Percentiles rank a stretch among this genome's conserved stretches.
Conservation (phyloP, 1,139 yeast species). For the Magnusiomyces suaveolens region DNA sequence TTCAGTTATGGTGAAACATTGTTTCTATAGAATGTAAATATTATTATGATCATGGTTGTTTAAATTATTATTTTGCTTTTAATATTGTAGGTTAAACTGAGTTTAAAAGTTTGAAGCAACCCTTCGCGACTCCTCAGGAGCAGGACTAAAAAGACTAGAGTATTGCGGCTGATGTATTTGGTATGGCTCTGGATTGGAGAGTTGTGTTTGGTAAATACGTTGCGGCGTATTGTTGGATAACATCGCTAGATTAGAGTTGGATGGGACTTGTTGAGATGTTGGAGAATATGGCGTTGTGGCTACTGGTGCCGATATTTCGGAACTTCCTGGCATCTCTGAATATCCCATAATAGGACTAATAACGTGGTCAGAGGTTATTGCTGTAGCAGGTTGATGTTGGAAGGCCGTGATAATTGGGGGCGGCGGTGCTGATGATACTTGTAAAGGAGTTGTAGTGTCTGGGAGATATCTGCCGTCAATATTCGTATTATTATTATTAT, state of each 20-base stretch:
- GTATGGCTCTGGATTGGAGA: not conserved
- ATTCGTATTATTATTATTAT: too few species aligned
- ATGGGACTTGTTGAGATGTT: not conserved
- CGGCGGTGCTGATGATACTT: too few species aligned
- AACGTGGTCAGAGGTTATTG: not conserved
- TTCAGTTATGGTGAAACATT: too few species aligned
- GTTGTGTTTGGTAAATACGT: not conserved
- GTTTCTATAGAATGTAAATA: too few species aligned
- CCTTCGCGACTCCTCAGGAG: not conserved
- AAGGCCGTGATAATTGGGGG: too few species aligned
- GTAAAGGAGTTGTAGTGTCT: too few species aligned
- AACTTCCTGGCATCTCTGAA: not conserved
- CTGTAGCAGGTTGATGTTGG: too few species aligned
- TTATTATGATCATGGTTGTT: too few species aligned
- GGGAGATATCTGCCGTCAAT: too few species aligned
- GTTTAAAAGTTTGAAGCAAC: slow-evolving; percentile 1
- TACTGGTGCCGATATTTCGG: not conserved
- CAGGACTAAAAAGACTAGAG: not conserved
- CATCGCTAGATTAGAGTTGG: not conserved
- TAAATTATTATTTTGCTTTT: too few species aligned
- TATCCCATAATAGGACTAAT: too few species aligned
- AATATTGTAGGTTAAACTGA: too few species aligned
- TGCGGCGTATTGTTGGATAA: not conserved
- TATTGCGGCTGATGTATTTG: not conserved
- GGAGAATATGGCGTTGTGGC: not conserved